Evolutionary conservation across 208 protist genomes (phyloP).

Genomic region (Leptomonas seymouri): DNA sequence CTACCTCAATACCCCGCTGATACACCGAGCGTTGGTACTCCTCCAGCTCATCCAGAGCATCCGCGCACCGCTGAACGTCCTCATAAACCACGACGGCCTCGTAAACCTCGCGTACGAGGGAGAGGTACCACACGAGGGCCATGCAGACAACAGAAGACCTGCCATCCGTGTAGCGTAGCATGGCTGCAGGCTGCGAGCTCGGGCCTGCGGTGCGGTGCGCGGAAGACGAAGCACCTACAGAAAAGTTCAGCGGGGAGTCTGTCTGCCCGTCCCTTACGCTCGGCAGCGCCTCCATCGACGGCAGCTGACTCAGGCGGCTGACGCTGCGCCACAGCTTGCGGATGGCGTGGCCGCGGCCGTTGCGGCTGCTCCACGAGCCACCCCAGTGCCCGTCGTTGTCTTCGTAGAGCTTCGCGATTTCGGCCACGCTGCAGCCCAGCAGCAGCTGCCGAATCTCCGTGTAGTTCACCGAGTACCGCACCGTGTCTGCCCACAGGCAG

Average conservation of each 20-base stretch:
- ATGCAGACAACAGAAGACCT: slow-evolving; percentile 19
- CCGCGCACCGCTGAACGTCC: slow-evolving; percentile 57
- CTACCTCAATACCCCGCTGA: slow-evolving; percentile 30
- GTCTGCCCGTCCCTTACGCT: not conserved
- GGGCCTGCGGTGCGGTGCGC: slow-evolving; percentile 15
- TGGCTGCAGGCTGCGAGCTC: slow-evolving; percentile 17
- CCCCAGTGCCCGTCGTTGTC: not conserved
- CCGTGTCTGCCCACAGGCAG: slow-evolving; percentile 43
- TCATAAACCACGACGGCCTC: slow-evolving; percentile 40
- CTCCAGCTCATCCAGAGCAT: slow-evolving; percentile 46
- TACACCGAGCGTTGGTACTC: slow-evolving; percentile 41
- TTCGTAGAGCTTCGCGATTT: slow-evolving; percentile 27
- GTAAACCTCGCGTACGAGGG: slow-evolving; percentile 50
- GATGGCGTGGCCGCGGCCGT: slow-evolving; percentile 1
- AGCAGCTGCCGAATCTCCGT: slow-evolving; percentile 41
- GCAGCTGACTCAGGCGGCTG: slow-evolving; percentile 5
- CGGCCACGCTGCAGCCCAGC: slow-evolving; percentile 27
- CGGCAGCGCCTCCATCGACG: slow-evolving; percentile 14
- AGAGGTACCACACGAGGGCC: slow-evolving; percentile 64
- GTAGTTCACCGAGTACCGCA: slow-evolving; percentile 51
- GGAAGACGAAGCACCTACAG: slow-evolving; percentile 14
- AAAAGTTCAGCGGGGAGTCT: slow-evolving; percentile 14
- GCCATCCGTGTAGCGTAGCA: too few relatives aligned
- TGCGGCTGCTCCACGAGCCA: slow-evolving; percentile 4
- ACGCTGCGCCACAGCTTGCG: slow-evolving; percentile 5